phyloP scores from a whole-genome alignment of 305 asterid genomes.

The Fraxinus albicans region DNA sequence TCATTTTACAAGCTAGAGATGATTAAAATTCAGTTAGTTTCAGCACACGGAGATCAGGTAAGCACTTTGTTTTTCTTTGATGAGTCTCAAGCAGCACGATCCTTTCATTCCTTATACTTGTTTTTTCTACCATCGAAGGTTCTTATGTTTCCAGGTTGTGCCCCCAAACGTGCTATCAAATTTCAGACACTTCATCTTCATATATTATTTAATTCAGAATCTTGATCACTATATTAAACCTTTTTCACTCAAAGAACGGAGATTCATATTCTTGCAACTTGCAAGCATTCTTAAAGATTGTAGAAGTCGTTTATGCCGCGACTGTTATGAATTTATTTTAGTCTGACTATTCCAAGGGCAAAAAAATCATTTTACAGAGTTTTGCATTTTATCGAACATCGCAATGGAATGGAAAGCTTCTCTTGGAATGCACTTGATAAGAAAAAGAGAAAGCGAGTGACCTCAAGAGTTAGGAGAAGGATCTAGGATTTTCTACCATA shows the following conservation, averaged over 20 bases:
- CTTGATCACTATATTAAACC: not conserved
- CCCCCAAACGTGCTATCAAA: conserved; percentile 12
- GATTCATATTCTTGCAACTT: not conserved
- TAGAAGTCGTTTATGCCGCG: not conserved
- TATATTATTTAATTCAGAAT: not conserved
- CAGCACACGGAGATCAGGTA: conserved; percentile 75
- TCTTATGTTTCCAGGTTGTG: not conserved
- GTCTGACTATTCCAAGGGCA: not conserved
- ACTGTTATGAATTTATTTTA: not conserved
- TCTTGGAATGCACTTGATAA: not conserved
- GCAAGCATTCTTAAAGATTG: not conserved
- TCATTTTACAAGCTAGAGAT: conserved; percentile 90
- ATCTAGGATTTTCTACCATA: not conserved
- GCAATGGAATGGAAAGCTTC: not conserved
- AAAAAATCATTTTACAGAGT: not conserved
- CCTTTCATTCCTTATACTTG: not conserved
- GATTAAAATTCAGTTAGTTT: conserved; percentile 73
- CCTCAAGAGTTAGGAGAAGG: not conserved
- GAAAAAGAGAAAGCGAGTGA: not conserved
- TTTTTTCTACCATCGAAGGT: not conserved
- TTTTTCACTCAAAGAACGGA: not conserved
- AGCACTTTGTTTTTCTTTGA: not conserved
- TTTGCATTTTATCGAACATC: not conserved
- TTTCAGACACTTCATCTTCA: not conserved
- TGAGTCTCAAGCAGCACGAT: not conserved